Base-by-base conservation (phyloP, 306 rosid genomes). In the Trifolium dubium region DNA sequence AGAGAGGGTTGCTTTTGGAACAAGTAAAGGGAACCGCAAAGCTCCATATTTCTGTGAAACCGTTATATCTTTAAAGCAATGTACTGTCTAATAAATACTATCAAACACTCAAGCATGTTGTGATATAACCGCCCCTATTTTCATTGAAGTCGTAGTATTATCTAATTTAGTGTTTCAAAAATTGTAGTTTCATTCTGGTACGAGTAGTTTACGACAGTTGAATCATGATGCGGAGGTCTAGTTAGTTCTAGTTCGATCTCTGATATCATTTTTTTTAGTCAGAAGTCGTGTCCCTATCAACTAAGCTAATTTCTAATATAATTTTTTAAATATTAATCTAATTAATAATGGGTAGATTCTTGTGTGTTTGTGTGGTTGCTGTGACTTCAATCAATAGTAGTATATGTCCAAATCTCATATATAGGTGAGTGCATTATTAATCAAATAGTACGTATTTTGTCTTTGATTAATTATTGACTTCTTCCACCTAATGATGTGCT, bases 21-120 rank as follows among this genome's bases (percentile, higher is more conserved):
- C 80, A 75, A 76, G 75, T 41, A 63, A 74, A 78, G 69, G 71
- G 61, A 83, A 83, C 67, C 67, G 61, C 79, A 69, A 73, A 77
- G 28, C 53, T 35, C 80, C 75, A 73, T 60, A 37, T 67, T 50
- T 61, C 5, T 60, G 46, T 73, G 81, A 73, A 47, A 71, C 77
- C 47, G 74, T 78, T 75, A 60, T 46, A 69, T 32, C 74, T 70
- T 70, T 44, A 72, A 75, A 40, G 73, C 61, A 66, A 72, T 59
- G 79, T 49, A 37, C 40, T 37, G 23, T 23, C n/a, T n/a, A 37
- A 32, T 32, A 3, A 3, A 37, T 37, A 10, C n/a, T 11, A 56
- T 56, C 9, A 56, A 28, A 56, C 63, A 56, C 63, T 28, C 63
- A 56, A 56, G 1, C 62, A 56, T 56, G 35, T 56, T 56, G 10